These are phyloP conservation scores for Apiosordaria backusii DNA, from an alignment of 495 filamentous ascomycete genomes.

Conservation along the genomic window DNA sequence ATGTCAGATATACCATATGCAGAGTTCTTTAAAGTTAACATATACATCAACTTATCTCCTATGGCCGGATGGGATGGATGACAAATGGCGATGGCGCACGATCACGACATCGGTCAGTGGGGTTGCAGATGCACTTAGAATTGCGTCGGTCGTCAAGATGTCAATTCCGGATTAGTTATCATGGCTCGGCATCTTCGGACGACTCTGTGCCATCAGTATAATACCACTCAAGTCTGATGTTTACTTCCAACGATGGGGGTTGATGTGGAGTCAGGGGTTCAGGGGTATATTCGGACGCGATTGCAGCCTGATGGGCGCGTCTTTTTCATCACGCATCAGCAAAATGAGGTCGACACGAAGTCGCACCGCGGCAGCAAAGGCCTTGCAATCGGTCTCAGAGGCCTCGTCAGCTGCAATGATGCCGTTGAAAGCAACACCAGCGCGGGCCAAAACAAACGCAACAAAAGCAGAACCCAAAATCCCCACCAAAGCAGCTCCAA, in stretches of 20 bases:
- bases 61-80: neutral
- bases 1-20: neutral
- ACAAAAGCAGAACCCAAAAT: neutral
- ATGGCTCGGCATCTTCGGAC: neutral
- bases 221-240: neutral
- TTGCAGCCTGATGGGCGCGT: neutral
- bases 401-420: neutral
- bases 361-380: neutral
- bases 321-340: neutral
- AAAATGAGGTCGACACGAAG: conserved; percentile 1
- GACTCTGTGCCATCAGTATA: neutral
- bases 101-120: conserved; percentile 10
- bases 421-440: neutral
- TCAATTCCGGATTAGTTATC: neutral
- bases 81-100: conserved; percentile 7
- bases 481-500: neutral
- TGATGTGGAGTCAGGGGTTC: neutral
- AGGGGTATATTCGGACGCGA: neutral
- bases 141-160: neutral
- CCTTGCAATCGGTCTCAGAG: neutral
- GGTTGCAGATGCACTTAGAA: neutral
- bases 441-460: neutral
- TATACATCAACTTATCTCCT: neutral
- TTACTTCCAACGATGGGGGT: neutral
- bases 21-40: neutral